phyloP scores from a whole-genome alignment of 345 rosid genomes.

The Ceriops decandra region DNA sequence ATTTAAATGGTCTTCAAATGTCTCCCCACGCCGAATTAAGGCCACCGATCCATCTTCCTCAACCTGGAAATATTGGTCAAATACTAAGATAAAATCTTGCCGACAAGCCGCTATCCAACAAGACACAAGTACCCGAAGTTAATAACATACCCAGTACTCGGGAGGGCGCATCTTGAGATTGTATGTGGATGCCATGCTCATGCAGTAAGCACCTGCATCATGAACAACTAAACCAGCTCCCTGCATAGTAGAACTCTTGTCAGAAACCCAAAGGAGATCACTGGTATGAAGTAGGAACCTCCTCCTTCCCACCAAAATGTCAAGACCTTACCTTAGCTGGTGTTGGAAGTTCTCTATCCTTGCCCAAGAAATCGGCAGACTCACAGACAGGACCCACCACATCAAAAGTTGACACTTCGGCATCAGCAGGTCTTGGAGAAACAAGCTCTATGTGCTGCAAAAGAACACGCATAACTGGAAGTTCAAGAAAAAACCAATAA shows the following conservation, averaged over 20 bases:
- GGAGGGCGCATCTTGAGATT: constrained; percentile 99
- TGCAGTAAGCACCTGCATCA: constrained; percentile 99
- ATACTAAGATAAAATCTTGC: background rate
- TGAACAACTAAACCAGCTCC: constrained; percentile 94
- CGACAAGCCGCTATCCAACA: background rate
- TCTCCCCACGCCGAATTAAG: constrained; percentile 83
- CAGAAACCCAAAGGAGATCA: constrained; percentile 5
- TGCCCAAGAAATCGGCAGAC: constrained; percentile 98
- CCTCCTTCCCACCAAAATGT: background rate
- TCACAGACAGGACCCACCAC: constrained; percentile 99
- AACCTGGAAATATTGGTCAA: constrained; percentile 39
- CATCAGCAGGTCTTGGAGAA: constrained; percentile 61
- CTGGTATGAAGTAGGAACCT: background rate
- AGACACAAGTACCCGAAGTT: background rate
- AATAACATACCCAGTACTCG: constrained; percentile 78
- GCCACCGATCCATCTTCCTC: constrained; percentile 77
- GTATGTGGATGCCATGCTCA: constrained; percentile 99
- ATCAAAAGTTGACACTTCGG: constrained; percentile 69
- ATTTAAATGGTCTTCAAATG: constrained; percentile 75
- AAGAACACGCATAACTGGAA: constrained; percentile 8
- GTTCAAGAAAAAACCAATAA: background rate
- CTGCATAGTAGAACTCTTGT: constrained; percentile 40
- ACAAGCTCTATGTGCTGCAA: constrained; percentile 92
- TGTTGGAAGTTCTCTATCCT: constrained; percentile 88
- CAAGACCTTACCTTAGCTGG: constrained; percentile 54